These are phyloP conservation scores for Colletotrichum euphorbiae DNA, from an alignment of 2,329 filamentous ascomycete species.

Conservation along the genomic window DNA sequence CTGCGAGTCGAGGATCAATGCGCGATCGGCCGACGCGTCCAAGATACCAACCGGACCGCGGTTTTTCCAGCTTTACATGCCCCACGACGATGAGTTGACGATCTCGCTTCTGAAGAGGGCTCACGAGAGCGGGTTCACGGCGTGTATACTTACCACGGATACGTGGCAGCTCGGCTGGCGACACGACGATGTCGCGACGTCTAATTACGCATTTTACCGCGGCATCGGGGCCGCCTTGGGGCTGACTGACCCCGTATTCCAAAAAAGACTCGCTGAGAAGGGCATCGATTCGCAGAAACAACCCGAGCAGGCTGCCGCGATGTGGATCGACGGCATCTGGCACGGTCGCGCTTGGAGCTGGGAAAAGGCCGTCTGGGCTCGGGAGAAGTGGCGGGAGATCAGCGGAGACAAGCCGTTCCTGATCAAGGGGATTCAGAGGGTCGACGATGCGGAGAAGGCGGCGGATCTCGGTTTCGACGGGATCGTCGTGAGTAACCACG, in stretches of 20 bases:
- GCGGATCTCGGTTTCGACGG: constrained; percentile 69
- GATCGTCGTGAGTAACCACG: constrained; percentile 71
- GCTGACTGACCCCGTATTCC: constrained; percentile 69
- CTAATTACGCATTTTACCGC: constrained; percentile 73
- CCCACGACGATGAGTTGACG: constrained; percentile 70
- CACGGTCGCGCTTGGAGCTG: constrained; percentile 72
- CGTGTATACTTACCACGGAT: constrained; percentile 70
- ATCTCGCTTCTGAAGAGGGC: constrained; percentile 67
- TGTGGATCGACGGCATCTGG: constrained; percentile 74
- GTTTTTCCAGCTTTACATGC: constrained; percentile 74
- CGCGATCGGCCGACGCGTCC: constrained; percentile 15
- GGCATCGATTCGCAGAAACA: constrained; percentile 59
- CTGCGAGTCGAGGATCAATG: not conserved
- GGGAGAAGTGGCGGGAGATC: constrained; percentile 69
- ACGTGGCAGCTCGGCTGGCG: constrained; percentile 74
- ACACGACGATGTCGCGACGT: constrained; percentile 65
- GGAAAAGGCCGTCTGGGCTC: constrained; percentile 72
- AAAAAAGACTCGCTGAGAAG: constrained; percentile 60
- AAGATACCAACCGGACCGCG: constrained; percentile 50
- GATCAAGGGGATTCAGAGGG: constrained; percentile 72
- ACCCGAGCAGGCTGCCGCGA: constrained; percentile 64
- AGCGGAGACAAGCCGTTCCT: constrained; percentile 69
- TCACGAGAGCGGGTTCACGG: constrained; percentile 64
- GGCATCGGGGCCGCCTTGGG: constrained; percentile 70
- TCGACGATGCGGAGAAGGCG: constrained; percentile 66